Evolutionary conservation across 352 stramenopile species (phyloP).

Genomic region (Sclerospora graminicola): DNA sequence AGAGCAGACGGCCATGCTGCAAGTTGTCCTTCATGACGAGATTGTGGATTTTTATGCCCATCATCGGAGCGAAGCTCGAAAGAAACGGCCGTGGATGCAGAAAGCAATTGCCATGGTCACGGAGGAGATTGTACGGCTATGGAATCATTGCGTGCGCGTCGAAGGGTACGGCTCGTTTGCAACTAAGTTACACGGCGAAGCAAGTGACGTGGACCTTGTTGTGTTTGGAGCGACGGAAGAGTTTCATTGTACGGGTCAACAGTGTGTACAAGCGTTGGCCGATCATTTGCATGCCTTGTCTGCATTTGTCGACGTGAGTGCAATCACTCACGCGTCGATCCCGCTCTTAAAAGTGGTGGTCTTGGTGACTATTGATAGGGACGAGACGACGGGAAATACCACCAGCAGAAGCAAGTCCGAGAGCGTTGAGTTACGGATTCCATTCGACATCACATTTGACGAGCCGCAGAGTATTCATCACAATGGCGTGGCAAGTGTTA

Average conservation of each 20-base stretch:
- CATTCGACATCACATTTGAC: constrained; percentile 82
- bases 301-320: constrained; percentile 47
- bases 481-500: constrained; percentile 67
- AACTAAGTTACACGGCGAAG: constrained; percentile 46
- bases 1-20: constrained; percentile 68
- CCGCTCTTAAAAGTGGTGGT: constrained; percentile 74
- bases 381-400: neutral
- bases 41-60: constrained; percentile 53
- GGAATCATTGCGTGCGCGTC: constrained; percentile 36
- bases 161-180: constrained; percentile 71
- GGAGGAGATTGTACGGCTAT: constrained; percentile 32
- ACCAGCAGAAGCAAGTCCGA: neutral
- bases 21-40: constrained; percentile 70
- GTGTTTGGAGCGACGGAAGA: constrained; percentile 56
- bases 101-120: constrained; percentile 41
- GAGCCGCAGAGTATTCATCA: constrained; percentile 43
- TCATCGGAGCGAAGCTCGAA: constrained; percentile 27
- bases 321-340: constrained; percentile 59
- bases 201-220: constrained; percentile 74
- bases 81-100: constrained; percentile 30
- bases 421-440: constrained; percentile 24
- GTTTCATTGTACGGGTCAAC: constrained; percentile 33
- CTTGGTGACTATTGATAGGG: constrained; percentile 14
- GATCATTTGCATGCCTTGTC: constrained; percentile 16
- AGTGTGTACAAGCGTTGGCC: constrained; percentile 35